These are phyloP conservation scores for Noccaea caerulescens DNA, from an alignment of 345 rosid genomes.

Conservation along the genomic window DNA sequence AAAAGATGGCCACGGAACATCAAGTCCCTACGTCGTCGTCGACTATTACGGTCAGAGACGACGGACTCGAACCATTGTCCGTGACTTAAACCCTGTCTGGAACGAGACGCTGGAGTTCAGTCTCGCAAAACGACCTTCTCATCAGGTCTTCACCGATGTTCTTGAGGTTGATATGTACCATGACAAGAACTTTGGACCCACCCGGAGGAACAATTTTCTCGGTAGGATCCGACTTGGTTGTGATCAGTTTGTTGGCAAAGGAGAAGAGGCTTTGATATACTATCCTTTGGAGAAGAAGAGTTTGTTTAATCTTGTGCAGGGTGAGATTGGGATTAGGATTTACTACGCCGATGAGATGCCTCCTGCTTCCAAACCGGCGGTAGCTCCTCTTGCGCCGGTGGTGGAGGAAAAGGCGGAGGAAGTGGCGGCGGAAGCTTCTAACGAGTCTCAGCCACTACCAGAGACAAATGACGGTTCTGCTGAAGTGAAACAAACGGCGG, in stretches of 20 bases:
- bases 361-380: slow-evolving; percentile 28
- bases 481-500: slow-evolving; percentile 33
- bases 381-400: slow-evolving; percentile 41
- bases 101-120: slow-evolving; percentile 72
- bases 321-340: slow-evolving; percentile 77
- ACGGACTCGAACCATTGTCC: slow-evolving; percentile 57
- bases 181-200: slow-evolving; percentile 74
- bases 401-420: slow-evolving; percentile 46
- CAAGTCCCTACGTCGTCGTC: slow-evolving; percentile 82
- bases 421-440: not conserved
- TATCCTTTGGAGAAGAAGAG: slow-evolving; percentile 69
- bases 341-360: slow-evolving; percentile 60
- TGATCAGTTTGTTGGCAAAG: slow-evolving; percentile 73
- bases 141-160: slow-evolving; percentile 58
- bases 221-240: slow-evolving; percentile 71
- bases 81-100: slow-evolving; percentile 82
- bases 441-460: slow-evolving; percentile 35
- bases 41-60: slow-evolving; percentile 82
- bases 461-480: slow-evolving; percentile 18
- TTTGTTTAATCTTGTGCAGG: slow-evolving; percentile 62
- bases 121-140: slow-evolving; percentile 55
- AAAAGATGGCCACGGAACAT: slow-evolving; percentile 83
- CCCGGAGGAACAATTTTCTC: slow-evolving; percentile 63
- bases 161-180: slow-evolving; percentile 78
- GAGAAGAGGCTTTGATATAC: slow-evolving; percentile 85